Conservation (phyloP, 2,329 filamentous ascomycete species). For the Curvularia sp. region DNA sequence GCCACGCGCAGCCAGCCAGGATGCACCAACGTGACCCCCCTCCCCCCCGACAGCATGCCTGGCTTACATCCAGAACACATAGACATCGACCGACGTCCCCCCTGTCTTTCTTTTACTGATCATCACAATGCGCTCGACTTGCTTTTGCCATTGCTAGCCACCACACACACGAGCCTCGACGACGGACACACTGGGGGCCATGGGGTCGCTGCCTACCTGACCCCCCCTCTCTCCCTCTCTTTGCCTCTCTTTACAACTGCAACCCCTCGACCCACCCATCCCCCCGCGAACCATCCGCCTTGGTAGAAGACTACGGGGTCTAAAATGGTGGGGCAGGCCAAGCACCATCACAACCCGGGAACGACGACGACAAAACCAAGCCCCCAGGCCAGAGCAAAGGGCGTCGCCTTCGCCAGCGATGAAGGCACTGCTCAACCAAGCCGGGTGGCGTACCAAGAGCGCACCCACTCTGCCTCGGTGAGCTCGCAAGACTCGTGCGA, state of each 20-base stretch:
- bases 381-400: constrained; percentile 29
- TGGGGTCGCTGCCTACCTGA: constrained; percentile 6
- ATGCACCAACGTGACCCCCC: constrained; percentile 14
- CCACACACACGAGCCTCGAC: neutral
- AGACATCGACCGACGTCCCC: constrained; percentile 6
- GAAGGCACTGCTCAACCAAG: constrained; percentile 14
- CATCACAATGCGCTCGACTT: constrained; percentile 9
- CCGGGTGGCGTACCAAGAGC: constrained; percentile 9
- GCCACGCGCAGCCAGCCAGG: constrained; percentile 9
- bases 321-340: constrained; percentile 36
- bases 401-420: constrained; percentile 32
- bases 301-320: constrained; percentile 5
- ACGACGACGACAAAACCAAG: constrained; percentile 19
- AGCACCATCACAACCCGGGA: constrained; percentile 10
- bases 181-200: constrained; percentile 1
- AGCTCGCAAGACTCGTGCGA: constrained; percentile 20
- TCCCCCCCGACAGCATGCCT: constrained; percentile 9
- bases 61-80: constrained; percentile 14
- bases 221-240: neutral
- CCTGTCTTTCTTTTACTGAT: neutral
- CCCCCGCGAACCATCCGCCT: constrained; percentile 4
- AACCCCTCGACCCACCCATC: constrained; percentile 5
- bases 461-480: constrained; percentile 29
- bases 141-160: constrained; percentile 10
- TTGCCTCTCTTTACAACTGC: constrained; percentile 1